Evolutionary conservation across 768 basidiomycete genomes (phyloP), one percentile per base, ranked within the genome.

Genomic region (Tephrocybe sp.): DNA sequence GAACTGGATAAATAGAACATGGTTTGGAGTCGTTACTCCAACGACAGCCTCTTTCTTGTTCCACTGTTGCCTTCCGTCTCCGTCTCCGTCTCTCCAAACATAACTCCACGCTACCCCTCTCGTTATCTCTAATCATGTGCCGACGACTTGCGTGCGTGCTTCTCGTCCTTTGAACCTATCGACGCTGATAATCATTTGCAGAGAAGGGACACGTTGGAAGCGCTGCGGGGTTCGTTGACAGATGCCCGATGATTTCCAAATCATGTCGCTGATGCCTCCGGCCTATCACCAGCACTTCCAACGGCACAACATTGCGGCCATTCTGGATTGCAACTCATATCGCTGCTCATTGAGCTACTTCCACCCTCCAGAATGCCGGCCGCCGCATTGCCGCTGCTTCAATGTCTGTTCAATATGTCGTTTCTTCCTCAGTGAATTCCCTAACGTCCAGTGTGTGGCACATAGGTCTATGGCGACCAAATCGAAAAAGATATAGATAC

Each of bases 171-270:
- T 22, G 32, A 41, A 39, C 59, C 55, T 22, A 58, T 49, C 39
- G 24, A 51, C 55, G 54, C 44, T 39, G 26, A 18, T 22, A 30
- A 19, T 43, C 34, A 47, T 41, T 24, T 36, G 24, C 27, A 89
- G 88, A 52, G 80, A 88, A 78, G 88, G 88, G 66, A 89, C 87
- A 16, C 79, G 79, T 19, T 90, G 87, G 87, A 68, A 72, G 47
- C 76, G 73, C 52, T 90, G 88, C 65, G 82, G 83, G 59, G 87
- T 89, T 69, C 56, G 64, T 54, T 28, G 16, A 26, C 35, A 3
- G 8, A 16, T 25, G 36, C 32, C 28, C 51, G 11, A 15, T 24
- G 5, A 42, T 31, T 24, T 42, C 25, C 18, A 16, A 42, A n/a
- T n/a, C 6, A 53, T 39, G 9, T 22, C 4, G 21, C 13, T 28